Conservation (phyloP, 805 yeast genomes). For the Ogataea pini region DNA sequence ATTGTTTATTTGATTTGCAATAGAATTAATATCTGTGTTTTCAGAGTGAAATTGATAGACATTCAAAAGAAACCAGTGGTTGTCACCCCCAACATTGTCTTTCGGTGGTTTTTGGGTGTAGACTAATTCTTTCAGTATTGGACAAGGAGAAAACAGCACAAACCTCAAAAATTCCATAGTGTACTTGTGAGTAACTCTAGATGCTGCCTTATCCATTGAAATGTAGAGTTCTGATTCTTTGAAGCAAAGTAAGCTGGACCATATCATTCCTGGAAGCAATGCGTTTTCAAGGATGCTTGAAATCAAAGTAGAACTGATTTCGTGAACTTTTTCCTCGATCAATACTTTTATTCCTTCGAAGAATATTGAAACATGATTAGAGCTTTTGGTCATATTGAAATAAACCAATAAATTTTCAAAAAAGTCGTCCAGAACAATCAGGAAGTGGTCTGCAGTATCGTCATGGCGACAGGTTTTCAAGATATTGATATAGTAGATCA, state of each 20-base stretch:
- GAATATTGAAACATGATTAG: slow-evolving; percentile 15
- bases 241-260: slow-evolving; percentile 26
- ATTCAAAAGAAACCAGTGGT: slow-evolving; percentile 14
- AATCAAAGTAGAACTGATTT: slow-evolving; percentile 6
- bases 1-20: slow-evolving; percentile 13
- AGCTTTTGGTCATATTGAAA: slow-evolving; percentile 11
- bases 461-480: slow-evolving; percentile 13
- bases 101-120: slow-evolving; percentile 2
- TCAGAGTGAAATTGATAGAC: slow-evolving; percentile 11
- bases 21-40: slow-evolving; percentile 1
- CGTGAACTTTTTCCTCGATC: slow-evolving; percentile 6
- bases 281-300: slow-evolving; percentile 10
- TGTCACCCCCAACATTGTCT: not conserved
- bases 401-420: slow-evolving; percentile 14
- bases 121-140: slow-evolving; percentile 4
- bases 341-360: slow-evolving; percentile 21
- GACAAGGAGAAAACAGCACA: slow-evolving; percentile 8
- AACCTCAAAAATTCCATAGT: slow-evolving; percentile 18
- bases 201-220: slow-evolving; percentile 20
- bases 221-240: slow-evolving; percentile 19
- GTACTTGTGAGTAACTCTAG: slow-evolving; percentile 23
- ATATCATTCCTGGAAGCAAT: slow-evolving; percentile 14
- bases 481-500: slow-evolving; percentile 16
- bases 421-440: slow-evolving; percentile 14
- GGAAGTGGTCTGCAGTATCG: slow-evolving; percentile 14